These are phyloP conservation scores for Pichia deserticola DNA, from an alignment of 805 yeast genomes.

Conservation along the genomic window DNA sequence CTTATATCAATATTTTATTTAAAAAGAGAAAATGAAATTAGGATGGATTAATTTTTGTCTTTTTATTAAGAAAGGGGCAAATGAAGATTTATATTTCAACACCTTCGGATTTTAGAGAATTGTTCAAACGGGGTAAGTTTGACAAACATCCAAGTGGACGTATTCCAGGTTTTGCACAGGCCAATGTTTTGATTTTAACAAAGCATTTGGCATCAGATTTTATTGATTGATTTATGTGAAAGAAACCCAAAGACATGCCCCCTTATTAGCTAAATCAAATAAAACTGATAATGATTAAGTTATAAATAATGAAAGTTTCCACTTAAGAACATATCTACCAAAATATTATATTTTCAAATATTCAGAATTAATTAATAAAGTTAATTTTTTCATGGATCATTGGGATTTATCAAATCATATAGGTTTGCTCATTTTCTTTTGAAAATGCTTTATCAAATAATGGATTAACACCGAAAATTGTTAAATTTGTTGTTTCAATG, in stretches of 20 bases:
- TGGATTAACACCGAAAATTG: neutral
- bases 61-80: too few species aligned
- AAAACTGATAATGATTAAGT: neutral
- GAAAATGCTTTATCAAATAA: neutral
- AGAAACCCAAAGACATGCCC: slow-evolving; percentile 6
- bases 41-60: too few species aligned
- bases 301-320: neutral
- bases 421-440: slow-evolving; percentile 6
- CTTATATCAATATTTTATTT: too few species aligned
- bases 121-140: neutral
- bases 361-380: neutral
- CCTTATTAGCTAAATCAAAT: neutral
- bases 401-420: neutral
- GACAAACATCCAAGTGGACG: neutral
- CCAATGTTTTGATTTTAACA: slow-evolving; percentile 2
- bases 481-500: slow-evolving; percentile 1
- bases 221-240: neutral
- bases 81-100: too few species aligned
- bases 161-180: slow-evolving; percentile 2
- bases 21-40: too few species aligned
- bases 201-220: neutral
- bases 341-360: neutral
- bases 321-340: slow-evolving; percentile 1
- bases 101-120: neutral
- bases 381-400: neutral